Conservation (phyloP, 495 filamentous ascomycete genomes). For the Neurospora sp. region DNA sequence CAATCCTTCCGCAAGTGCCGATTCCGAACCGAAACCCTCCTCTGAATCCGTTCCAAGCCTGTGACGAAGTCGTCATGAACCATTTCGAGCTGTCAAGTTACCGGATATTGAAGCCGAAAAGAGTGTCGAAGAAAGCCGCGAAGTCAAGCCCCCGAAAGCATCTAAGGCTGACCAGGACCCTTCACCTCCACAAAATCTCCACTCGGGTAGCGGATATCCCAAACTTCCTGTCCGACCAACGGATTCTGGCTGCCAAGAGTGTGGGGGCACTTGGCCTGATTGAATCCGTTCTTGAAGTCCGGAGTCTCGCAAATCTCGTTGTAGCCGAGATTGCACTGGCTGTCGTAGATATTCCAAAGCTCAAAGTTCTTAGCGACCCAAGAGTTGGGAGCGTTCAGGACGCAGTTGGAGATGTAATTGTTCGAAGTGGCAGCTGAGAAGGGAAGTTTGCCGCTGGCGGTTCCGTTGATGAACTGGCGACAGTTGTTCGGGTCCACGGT, state of each 20-base stretch:
- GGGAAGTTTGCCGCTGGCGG: conserved; percentile 19
- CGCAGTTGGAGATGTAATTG: conserved; percentile 28
- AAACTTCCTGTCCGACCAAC: not conserved
- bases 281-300: conserved; percentile 19
- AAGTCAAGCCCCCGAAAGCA: no score
- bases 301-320: conserved; percentile 28
- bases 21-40: no score
- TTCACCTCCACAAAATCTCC: not conserved
- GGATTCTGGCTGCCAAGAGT: conserved; percentile 13
- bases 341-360: conserved; percentile 28
- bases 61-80: no score
- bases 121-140: no score
- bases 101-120: no score
- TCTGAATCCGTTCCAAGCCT: no score
- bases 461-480: conserved; percentile 13
- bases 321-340: conserved; percentile 23
- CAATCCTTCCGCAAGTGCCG: no score
- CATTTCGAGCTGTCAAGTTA: no score
- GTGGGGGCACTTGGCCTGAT: conserved; percentile 21
- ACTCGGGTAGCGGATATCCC: not conserved
- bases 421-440: conserved; percentile 33
- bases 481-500: conserved; percentile 19
- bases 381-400: conserved; percentile 16
- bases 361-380: conserved; percentile 25
- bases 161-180: not conserved